A percentile compares a stretch with the other conserved stretches of the same genome.
Conservation (phyloP, 352 stramenopile species). For the Pythium biforme region DNA sequence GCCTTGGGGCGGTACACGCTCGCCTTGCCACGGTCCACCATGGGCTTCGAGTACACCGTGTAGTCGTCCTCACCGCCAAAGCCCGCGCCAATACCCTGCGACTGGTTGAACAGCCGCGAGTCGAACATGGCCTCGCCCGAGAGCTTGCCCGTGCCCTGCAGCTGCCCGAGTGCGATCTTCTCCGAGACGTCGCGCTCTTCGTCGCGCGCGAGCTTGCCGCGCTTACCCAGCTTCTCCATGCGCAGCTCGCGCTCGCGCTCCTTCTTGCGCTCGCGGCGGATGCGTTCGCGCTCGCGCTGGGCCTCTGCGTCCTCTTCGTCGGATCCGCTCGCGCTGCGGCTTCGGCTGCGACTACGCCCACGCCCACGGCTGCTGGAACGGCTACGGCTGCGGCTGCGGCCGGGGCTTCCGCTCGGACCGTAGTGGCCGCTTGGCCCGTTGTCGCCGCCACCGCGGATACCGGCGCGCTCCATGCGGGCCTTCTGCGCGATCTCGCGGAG, state of each 20-base stretch:
- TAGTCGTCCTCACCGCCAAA: conserved; percentile 99
- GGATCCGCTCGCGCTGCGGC: conserved; percentile 27
- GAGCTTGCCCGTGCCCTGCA: conserved; percentile 86
- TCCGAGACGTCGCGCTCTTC: conserved; percentile 97
- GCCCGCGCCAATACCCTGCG: conserved; percentile 92
- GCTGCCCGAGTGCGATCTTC: conserved; percentile 97
- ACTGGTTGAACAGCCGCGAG: conserved; percentile 98
- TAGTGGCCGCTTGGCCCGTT: conserved; percentile 25
- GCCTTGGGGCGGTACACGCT: conserved; percentile 90
- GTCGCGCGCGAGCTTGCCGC: conserved; percentile 92
- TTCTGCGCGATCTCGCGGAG: conserved; percentile 93
- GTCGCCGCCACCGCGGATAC: conserved; percentile 40
- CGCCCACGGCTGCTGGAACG: conserved; percentile 4
- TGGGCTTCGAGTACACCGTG: conserved; percentile 97
- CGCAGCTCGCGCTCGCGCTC: conserved; percentile 94
- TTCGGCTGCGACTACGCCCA: conserved; percentile 13
- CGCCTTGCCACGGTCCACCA: conserved; percentile 92
- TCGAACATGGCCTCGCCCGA: conserved; percentile 94
- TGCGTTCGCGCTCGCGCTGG: conserved; percentile 53
- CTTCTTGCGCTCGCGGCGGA: conserved; percentile 91
- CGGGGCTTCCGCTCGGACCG: conserved; percentile 19
- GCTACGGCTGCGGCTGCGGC: conserved; percentile 19
- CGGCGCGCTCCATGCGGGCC: conserved; percentile 91
- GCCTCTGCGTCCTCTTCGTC: conserved; percentile 48
- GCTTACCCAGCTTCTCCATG: conserved; percentile 93